These are phyloP conservation scores for Ailanthus altissimus DNA, from an alignment of 345 rosid species.

Conservation along the genomic window DNA sequence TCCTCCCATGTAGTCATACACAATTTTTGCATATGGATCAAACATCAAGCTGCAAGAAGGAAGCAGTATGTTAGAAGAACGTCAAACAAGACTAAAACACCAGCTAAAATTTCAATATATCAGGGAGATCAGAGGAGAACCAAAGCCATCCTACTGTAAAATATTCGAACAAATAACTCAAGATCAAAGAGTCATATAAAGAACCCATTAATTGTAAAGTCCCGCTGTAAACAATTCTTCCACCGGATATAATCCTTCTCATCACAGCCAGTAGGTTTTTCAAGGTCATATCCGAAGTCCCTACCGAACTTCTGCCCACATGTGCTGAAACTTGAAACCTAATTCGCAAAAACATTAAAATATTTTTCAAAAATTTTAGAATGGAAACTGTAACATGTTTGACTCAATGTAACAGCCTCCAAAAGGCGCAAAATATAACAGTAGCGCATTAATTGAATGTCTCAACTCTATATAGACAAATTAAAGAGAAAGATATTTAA, in stretches of 20 bases:
- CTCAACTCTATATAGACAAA: background rate
- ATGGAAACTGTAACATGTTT: background rate
- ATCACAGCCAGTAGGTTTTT: conserved; percentile 45
- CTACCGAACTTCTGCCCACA: conserved; percentile 30
- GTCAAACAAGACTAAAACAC: background rate
- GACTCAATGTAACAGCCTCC: background rate
- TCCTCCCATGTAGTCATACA: conserved; percentile 91
- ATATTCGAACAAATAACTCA: conserved; percentile 31
- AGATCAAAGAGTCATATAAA: conserved; percentile 22
- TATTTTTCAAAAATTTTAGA: conserved; percentile 1
- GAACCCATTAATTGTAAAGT: conserved; percentile 94
- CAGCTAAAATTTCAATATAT: background rate
- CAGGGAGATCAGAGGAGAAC: conserved; percentile 15
- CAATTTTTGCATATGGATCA: conserved; percentile 81
- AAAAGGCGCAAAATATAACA: background rate
- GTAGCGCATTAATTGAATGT: background rate
- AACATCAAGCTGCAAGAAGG: conserved; percentile 70
- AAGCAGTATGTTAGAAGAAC: conserved; percentile 7
- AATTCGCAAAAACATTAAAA: conserved; percentile 19
- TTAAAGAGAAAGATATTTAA: conserved; percentile 4
- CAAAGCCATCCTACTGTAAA: conserved; percentile 32
- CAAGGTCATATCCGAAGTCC: conserved; percentile 32
- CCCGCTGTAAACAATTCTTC: conserved; percentile 78
- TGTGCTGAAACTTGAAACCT: conserved; percentile 80
- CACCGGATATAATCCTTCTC: conserved; percentile 71